Percentiles rank a stretch among this genome's conserved stretches.
Evolutionary conservation across 2,329 filamentous ascomycete species (phyloP).

Genomic region (Blastomyces gilchristii): DNA sequence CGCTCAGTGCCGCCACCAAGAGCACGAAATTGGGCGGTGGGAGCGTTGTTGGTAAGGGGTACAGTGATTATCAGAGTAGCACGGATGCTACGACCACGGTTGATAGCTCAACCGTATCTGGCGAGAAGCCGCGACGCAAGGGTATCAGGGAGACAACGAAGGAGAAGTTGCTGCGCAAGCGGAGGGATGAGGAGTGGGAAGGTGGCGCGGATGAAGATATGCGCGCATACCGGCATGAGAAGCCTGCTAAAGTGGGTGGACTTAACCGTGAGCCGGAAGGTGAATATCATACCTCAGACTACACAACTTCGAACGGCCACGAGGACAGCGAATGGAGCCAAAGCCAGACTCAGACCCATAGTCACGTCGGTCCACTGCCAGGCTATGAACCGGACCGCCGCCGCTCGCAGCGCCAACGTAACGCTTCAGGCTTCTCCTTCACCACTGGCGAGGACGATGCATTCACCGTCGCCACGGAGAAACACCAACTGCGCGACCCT

Average conservation of each 20-base stretch:
- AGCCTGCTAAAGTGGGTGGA: conserved; percentile 74
- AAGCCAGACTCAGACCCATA: conserved; percentile 22
- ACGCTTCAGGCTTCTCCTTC: conserved; percentile 39
- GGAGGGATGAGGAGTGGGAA: conserved; percentile 42
- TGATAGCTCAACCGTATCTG: conserved; percentile 39
- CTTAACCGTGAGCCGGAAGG: conserved; percentile 75
- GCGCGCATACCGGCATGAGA: conserved; percentile 75
- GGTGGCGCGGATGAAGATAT: conserved; percentile 58
- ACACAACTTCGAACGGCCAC: conserved; percentile 39
- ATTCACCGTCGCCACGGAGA: conserved; percentile 28
- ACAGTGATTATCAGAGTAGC: conserved; percentile 55
- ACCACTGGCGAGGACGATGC: conserved; percentile 39
- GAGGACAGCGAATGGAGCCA: conserved; percentile 44
- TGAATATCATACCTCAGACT: conserved; percentile 65
- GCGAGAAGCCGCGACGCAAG: conserved; percentile 23
- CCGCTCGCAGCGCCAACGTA: conserved; percentile 21
- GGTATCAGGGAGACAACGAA: conserved; percentile 30
- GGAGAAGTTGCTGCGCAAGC: conserved; percentile 32
- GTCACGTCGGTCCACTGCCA: conserved; percentile 43
- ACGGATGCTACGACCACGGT: conserved; percentile 38
- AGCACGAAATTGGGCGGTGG: conserved; percentile 80
- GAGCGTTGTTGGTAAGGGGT: conserved; percentile 52
- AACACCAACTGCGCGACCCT: conserved; percentile 21
- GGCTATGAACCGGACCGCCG: conserved; percentile 31
- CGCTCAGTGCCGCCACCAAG: conserved; percentile 70